Base-by-base conservation (phyloP, 208 protist species). In the Crithidia acanthocephali region DNA sequence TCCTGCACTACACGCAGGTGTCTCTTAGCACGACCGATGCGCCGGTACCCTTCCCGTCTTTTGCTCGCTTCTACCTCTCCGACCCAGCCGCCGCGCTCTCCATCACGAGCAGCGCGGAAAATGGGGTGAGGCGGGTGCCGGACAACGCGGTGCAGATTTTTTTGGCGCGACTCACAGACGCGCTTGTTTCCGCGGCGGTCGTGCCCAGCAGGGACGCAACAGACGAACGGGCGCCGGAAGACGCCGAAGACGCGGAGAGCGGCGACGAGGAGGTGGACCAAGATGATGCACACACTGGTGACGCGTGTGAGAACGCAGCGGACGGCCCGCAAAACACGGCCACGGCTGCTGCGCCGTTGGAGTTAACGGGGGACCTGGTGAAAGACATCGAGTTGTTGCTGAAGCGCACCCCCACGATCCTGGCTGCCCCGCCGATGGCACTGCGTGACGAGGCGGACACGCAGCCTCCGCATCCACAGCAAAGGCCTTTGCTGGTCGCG, bases 51-150 rank as follows among this genome's bases (percentile, higher is more conserved):
- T 78, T 78, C 33, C 72, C 72, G 1, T 71, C 72, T 37, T 78
- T 78, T 57, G 65, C 72, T 4, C 65, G 65, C 50, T 78, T 78
- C 30, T 78, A 78, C 33, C 30, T 78, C 15, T 25, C 50, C 22
- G 18, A 56, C 25, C 35, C n/a, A 4, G 4, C 48, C 10, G n/a
- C n/a, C 8, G 2, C 35, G 15, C 2, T 11, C 1, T 7, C 9
- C 2, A 18, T 13, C 22, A n/a, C n/a, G 33, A 28, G 7, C 20
- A 61, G 3, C 2, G 28, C 40, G 18, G 16, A 48, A n/a, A 48
- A 48, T 48, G 44, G 44, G 27, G 16, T 5, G 23, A 16, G 2
- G 37, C 2, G 2, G 16, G 37, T 10, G 53, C n/a, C 32, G 5
- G 63, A 52, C 35, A 56, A 40, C n/a, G 63, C 16, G 2, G 51